phyloP scores from a whole-genome alignment of 2,329 filamentous ascomycete genomes.

The Verticillium dahliae region DNA sequence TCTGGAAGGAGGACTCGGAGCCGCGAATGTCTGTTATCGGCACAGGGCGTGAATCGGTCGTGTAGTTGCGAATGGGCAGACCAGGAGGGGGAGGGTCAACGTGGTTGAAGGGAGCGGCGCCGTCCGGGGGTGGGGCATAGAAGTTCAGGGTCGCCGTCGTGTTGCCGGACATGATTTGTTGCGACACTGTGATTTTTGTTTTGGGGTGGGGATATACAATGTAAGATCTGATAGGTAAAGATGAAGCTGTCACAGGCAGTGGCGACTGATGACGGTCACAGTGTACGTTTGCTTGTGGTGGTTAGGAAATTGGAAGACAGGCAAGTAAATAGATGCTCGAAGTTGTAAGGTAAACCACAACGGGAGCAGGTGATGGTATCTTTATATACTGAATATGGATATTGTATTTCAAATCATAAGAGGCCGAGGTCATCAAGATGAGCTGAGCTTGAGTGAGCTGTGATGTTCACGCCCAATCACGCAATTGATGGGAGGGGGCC shows the following conservation, averaged over 20 bases:
- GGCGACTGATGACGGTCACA: no score
- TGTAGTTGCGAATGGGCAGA: constrained; percentile 60
- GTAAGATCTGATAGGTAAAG: no score
- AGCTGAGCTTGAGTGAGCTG: not conserved
- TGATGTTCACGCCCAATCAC: not conserved
- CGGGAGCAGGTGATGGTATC: not conserved
- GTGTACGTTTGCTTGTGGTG: no score
- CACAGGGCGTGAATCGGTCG: constrained; percentile 40
- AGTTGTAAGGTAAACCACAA: not conserved
- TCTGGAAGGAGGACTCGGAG: constrained; percentile 55
- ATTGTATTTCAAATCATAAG: not conserved
- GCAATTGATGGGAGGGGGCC: not conserved
- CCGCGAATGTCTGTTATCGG: constrained; percentile 68
- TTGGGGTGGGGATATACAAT: no score
- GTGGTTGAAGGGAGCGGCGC: constrained; percentile 56
- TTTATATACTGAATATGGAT: not conserved
- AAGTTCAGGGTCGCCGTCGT: constrained; percentile 60
- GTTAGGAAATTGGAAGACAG: not conserved
- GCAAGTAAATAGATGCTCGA: not conserved
- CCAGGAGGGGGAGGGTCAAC: constrained; percentile 58
- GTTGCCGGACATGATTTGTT: constrained; percentile 35
- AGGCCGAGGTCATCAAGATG: not conserved
- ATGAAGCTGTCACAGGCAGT: no score
- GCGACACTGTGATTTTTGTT: no score
- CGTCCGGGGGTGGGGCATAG: constrained; percentile 55